phyloP scores from a whole-genome alignment of 768 basidiomycete genomes.

The Termitomyces sp. region DNA sequence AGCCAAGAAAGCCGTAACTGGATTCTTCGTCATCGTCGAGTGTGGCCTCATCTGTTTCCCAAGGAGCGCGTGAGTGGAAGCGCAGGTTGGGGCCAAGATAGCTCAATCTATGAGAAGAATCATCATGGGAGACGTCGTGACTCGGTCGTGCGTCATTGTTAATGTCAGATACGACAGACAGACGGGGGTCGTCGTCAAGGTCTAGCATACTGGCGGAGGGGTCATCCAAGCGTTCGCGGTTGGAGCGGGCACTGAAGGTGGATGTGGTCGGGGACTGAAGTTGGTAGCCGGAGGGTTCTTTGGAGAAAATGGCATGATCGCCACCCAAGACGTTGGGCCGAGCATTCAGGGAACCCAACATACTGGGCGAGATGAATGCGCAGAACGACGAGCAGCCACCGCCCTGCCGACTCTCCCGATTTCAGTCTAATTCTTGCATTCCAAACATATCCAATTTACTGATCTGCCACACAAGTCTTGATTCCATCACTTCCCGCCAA shows the following conservation, averaged over 20 bases:
- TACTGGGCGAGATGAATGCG: conserved; percentile 18
- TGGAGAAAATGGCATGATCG: conserved; percentile 13
- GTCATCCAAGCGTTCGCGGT: conserved; percentile 40
- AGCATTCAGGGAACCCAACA: conserved; percentile 40
- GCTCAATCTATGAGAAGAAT: conserved; percentile 53
- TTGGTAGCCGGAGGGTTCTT: background rate
- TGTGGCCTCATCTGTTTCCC: conserved; percentile 61
- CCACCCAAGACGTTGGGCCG: conserved; percentile 44
- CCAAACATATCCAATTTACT: conserved; percentile 5
- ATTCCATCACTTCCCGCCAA: background rate
- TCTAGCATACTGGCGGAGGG: conserved; percentile 52
- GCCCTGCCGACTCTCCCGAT: conserved; percentile 5
- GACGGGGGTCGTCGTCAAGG: conserved; percentile 48
- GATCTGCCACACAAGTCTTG: background rate
- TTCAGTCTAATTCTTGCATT: conserved; percentile 9
- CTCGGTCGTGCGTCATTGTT: conserved; percentile 30
- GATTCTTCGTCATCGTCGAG: conserved; percentile 45
- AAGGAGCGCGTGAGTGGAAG: conserved; percentile 77
- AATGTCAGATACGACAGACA: conserved; percentile 26
- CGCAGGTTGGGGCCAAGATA: conserved; percentile 81
- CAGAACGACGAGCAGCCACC: background rate
- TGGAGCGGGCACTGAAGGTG: conserved; percentile 9
- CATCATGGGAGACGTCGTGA: conserved; percentile 25
- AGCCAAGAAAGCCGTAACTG: conserved; percentile 30
- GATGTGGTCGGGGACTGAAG: conserved; percentile 21